Conservation (phyloP, 495 filamentous ascomycete species). For the Bryoglossum gracile region DNA sequence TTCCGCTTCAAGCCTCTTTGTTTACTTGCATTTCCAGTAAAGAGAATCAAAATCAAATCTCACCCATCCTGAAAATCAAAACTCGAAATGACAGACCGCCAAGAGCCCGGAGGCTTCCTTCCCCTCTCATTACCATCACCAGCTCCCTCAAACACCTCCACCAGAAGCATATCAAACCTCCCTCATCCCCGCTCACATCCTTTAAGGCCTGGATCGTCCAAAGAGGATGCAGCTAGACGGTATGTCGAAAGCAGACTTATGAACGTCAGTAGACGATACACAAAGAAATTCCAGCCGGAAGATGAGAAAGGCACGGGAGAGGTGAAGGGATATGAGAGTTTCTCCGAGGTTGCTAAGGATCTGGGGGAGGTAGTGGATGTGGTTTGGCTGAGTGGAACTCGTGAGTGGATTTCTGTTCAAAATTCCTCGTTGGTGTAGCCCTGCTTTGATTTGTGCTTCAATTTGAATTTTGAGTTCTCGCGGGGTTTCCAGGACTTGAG, state of each 20-base stretch:
- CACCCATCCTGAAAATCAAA: no score
- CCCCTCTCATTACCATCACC: constrained; percentile 17
- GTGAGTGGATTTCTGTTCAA: constrained; percentile 42
- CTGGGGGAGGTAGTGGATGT: constrained; percentile 66
- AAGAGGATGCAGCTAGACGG: constrained; percentile 68
- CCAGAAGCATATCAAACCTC: constrained; percentile 27
- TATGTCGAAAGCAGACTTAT: constrained; percentile 58
- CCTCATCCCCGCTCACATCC: constrained; percentile 59
- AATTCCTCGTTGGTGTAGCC: no score
- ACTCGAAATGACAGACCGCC: no score
- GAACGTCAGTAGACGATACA: constrained; percentile 59
- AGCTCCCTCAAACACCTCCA: constrained; percentile 17
- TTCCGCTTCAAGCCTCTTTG: no score
- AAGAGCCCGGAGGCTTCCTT: constrained; percentile 20
- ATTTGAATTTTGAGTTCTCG: no score
- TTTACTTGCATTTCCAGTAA: no score
- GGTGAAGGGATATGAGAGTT: constrained; percentile 56
- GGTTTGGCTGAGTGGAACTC: constrained; percentile 75
- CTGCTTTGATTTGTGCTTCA: no score
- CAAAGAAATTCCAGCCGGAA: constrained; percentile 60
- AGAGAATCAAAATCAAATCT: no score
- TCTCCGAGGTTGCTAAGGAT: constrained; percentile 62
- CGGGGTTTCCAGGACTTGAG: no score
- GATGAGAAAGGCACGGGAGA: constrained; percentile 37
- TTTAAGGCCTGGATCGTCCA: constrained; percentile 60